Base-by-base conservation (phyloP, 768 basidiomycete species). In the Leccinum uliginosum region DNA sequence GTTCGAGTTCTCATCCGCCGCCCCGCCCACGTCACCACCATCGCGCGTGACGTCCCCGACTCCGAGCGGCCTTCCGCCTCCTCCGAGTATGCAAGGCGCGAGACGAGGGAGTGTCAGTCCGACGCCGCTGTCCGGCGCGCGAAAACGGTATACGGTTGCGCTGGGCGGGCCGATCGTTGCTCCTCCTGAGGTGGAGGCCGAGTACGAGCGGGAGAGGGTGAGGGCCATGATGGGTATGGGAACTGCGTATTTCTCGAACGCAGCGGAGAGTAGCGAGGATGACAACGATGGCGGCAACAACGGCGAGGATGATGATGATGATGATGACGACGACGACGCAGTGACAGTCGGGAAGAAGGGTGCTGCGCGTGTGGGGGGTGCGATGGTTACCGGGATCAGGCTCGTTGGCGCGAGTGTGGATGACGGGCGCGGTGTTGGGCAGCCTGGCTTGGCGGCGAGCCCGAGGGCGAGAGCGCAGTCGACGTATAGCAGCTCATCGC, bases 71-170 rank as follows among this genome's bases (percentile, higher is more conserved):
- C 71, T 82, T 4, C 81, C 82, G 0, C 67, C 78, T 2, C 67
- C 78, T 2, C 82, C 79, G 1, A 79, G 72, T 57, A 53, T 66
- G 9, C 60, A 68, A 19, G 63, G 67, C 6, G 70, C 75, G 45
- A 75, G 84, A 19, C 79, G 78, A 15, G 74, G 77, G 5, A 87
- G 84, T 63, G 78, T 85, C 53, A 84, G 84, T 55, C 83, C 86
- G 2, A 90, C 88, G 3, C 89, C 91, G 2, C 73, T 81, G 0
- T 72, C 77, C 2, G 75, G 47, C 2, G 61, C 57, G 19, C 62
- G 91, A 58, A 93, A 93, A 65, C 79, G 91, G 38, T 93, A 93
- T 66, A 93, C 91, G 0, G 91, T 93, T 30, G 91, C 91, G 1
- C 78, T 93, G 0, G 90, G 89, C 10, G 86, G 82, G 3, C 86